Conservation (phyloP, 371 early-diverging fungal species). For the Blakeslea trispora region DNA sequence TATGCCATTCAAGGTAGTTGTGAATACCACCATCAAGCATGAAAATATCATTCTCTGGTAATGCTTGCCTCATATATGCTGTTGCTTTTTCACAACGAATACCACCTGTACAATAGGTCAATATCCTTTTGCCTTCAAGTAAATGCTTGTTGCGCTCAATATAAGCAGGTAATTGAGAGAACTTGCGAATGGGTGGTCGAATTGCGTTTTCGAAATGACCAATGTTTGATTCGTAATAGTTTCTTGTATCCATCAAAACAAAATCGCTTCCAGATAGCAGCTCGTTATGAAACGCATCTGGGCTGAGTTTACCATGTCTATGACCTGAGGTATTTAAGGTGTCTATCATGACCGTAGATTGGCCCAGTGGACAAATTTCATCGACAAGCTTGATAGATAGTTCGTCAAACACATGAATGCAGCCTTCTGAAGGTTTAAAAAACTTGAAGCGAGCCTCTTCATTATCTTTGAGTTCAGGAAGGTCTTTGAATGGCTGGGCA, state of each 20-base stretch:
- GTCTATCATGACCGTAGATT: constrained; percentile 22
- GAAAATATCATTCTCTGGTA: constrained; percentile 48
- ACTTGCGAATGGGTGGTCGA: constrained; percentile 68
- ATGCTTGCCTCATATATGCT: constrained; percentile 56
- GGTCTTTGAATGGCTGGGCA: constrained; percentile 13
- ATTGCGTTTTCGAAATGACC: constrained; percentile 66
- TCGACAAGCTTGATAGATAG: constrained; percentile 64
- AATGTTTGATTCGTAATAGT: constrained; percentile 71
- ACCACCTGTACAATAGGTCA: constrained; percentile 76
- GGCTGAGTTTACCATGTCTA: constrained; percentile 43
- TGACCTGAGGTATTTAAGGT: constrained; percentile 24
- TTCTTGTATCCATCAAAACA: constrained; percentile 66
- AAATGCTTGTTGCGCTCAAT: constrained; percentile 53
- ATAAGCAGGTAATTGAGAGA: constrained; percentile 65
- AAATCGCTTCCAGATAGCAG: constrained; percentile 37
- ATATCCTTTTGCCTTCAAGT: constrained; percentile 54
- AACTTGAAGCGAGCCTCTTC: constrained; percentile 32
- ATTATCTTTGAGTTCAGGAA: not conserved
- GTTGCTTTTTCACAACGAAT: constrained; percentile 70
- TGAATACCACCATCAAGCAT: constrained; percentile 83
- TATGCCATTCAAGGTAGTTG: constrained; percentile 73
- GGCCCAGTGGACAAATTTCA: constrained; percentile 72
- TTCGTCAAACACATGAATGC: constrained; percentile 64
- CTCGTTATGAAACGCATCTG: constrained; percentile 48
- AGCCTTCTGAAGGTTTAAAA: constrained; percentile 74